A percentile compares a stretch with the other conserved stretches of the same genome.
Evolutionary conservation across 2,329 filamentous ascomycete species (phyloP).

Genomic region (Stemphylium beticola): DNA sequence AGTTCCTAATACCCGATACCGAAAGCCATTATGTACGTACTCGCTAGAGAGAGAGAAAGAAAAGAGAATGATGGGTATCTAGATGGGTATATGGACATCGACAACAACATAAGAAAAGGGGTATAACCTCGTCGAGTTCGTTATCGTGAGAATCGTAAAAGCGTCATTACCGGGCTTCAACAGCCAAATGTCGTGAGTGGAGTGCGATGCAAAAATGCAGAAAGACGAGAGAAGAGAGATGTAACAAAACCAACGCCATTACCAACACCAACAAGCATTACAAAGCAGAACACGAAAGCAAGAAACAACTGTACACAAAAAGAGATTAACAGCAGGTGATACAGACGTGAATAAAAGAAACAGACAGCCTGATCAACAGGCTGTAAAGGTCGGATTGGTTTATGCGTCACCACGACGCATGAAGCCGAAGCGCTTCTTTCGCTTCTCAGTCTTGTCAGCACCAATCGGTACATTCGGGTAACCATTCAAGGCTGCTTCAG

Average conservation of each 20-base stretch:
- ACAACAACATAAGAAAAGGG: slow-evolving; percentile 15
- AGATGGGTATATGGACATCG: slow-evolving; percentile 9
- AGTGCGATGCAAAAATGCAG: background rate
- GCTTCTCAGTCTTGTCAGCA: slow-evolving; percentile 12
- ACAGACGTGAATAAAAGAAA: background rate
- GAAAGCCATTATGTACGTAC: slow-evolving; percentile 5
- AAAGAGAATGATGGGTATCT: slow-evolving; percentile 10
- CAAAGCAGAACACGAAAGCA: background rate
- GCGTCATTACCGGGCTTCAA: slow-evolving; percentile 14
- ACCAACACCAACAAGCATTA: background rate
- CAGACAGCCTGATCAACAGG: background rate
- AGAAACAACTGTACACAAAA: background rate
- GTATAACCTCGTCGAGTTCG: slow-evolving; percentile 13
- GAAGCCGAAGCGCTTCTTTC: slow-evolving; percentile 16
- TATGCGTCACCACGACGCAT: slow-evolving; percentile 12
- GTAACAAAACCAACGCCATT: background rate
- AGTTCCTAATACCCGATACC: slow-evolving; percentile 7
- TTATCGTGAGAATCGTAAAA: slow-evolving; percentile 15
- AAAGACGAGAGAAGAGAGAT: background rate
- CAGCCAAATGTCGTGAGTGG: slow-evolving; percentile 6
- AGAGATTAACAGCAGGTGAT: slow-evolving; percentile 1
- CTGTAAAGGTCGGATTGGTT: background rate
- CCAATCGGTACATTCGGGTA: slow-evolving; percentile 12
- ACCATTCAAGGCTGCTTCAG: slow-evolving; percentile 39
- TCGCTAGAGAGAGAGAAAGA: slow-evolving; percentile 1